Conservation (phyloP, 768 basidiomycete species). For the Serpula lacrymans region DNA sequence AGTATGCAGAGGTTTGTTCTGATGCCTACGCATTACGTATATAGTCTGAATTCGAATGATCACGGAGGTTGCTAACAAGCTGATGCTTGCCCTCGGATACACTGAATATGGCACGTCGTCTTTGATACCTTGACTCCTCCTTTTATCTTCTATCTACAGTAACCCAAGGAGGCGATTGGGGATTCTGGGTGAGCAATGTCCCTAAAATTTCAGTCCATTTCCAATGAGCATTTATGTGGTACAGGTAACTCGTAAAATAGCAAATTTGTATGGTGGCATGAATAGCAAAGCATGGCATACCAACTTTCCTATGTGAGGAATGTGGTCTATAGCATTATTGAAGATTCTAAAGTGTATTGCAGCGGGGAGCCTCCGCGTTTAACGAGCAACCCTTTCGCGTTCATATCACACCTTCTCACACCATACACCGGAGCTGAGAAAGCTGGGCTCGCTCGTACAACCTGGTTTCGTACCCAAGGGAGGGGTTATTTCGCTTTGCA, state of each 20-base stretch:
- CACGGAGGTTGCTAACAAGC: slow-evolving; percentile 39
- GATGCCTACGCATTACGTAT: not conserved
- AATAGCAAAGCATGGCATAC: slow-evolving; percentile 52
- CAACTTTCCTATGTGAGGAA: slow-evolving; percentile 40
- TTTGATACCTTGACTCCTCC: no score
- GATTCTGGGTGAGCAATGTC: slow-evolving; percentile 26
- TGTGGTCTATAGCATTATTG: not conserved
- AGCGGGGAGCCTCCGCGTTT: slow-evolving; percentile 23
- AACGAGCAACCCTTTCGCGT: slow-evolving; percentile 22
- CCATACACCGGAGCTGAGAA: slow-evolving; percentile 26
- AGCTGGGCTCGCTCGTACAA: slow-evolving; percentile 15
- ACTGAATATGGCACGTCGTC: slow-evolving; percentile 40
- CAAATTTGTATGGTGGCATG: slow-evolving; percentile 33
- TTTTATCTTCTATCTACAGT: slow-evolving; percentile 36
- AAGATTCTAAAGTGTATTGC: not conserved
- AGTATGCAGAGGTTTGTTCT: slow-evolving; percentile 50
- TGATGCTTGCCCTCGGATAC: slow-evolving; percentile 50
- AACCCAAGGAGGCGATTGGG: slow-evolving; percentile 51
- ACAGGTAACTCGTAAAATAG: slow-evolving; percentile 36
- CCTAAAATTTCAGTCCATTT: not conserved
- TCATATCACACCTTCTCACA: slow-evolving; percentile 21
- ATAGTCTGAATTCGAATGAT: slow-evolving; percentile 1
- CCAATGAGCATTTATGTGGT: not conserved
- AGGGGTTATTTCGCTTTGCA: slow-evolving; percentile 31
- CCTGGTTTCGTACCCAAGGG: slow-evolving; percentile 20